Evolutionary conservation across 139 green algal species (phyloP).

Genomic region (Chlorella sp.): DNA sequence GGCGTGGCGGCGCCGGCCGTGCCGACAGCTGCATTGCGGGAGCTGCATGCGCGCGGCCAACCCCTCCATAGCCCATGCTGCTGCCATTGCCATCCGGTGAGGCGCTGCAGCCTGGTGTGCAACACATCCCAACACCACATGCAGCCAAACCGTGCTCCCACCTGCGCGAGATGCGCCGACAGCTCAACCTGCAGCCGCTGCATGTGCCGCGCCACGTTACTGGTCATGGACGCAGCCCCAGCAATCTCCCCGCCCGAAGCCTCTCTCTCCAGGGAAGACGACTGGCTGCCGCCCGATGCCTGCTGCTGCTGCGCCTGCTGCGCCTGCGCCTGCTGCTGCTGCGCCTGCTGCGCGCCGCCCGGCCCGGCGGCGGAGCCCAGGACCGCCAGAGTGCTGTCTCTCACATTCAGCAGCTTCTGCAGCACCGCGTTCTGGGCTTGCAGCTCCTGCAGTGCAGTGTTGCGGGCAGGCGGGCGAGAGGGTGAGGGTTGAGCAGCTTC

Average conservation of each 20-base stretch:
- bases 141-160: too few species aligned
- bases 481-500: conserved; percentile 16
- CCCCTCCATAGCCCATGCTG: too few species aligned
- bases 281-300: not conserved
- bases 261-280: not conserved
- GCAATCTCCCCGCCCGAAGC: too few species aligned
- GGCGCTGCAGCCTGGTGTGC: too few species aligned
- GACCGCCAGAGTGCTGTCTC: not conserved
- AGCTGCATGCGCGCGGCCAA: too few species aligned
- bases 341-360: not conserved
- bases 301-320: not conserved
- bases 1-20: too few species aligned
- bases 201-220: not conserved
- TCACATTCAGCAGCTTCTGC: conserved; percentile 19
- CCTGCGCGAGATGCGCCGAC: conserved; percentile 7
- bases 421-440: not conserved
- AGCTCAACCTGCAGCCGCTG: conserved; percentile 6
- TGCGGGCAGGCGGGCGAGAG: too few species aligned
- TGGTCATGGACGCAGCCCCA: not conserved
- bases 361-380: not conserved
- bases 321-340: not conserved
- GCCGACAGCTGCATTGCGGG: too few species aligned
- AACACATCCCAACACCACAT: too few species aligned
- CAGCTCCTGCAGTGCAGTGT: not conserved
- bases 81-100: too few species aligned